Base-by-base conservation (phyloP, 768 basidiomycete species). In the Boletus fagicola region DNA sequence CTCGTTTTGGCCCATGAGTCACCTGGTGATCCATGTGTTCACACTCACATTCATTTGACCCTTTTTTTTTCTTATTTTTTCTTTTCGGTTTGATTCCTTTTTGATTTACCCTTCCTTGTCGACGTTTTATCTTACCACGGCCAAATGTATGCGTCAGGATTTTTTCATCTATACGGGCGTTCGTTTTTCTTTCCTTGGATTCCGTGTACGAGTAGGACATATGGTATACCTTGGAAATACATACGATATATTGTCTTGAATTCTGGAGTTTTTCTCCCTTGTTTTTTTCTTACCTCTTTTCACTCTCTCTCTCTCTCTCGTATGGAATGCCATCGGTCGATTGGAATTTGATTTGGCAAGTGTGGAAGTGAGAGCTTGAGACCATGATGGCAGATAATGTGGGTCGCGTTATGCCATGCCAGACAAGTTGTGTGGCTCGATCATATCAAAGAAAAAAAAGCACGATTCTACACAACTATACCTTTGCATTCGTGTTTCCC, bases 181-280 rank as follows among this genome's bases (percentile, higher is more conserved):
- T 49, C 58, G 10, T 49, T 59, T 13, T 18, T 12, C 13, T 28
- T 4, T 20, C 15, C 8, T 30, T 10, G 11, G 9, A 5, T 55
- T 42, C n/a, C 20, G 18, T 61, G 58, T 61, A 54, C 39, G 28
- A 47, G 57, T 52, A 48, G 39, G 0, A 4, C 4, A 35, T 35
- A 35, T 10, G 18, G 24, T 26, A 38, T 38, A 51, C 48, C 49
- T 46, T 33, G 49, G 58, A 60, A 59, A 46, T 38, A 28, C 24
- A 43, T 24, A n/a, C 10, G 20, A 31, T 3, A 16, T 16, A 16
- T 7, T 8, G 16, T 8, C 12, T 31, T 31, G 10, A 11, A 3
- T 31, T 31, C 11, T 31, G 33, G 13, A 11, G 31, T 33, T 11
- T 33, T 33, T 33, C 31, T n/a, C n/a, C 5, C 5, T 26, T 5